Evolutionary conservation across 2,329 filamentous ascomycete species (phyloP).

Genomic region (Teratosphaeria destructans): DNA sequence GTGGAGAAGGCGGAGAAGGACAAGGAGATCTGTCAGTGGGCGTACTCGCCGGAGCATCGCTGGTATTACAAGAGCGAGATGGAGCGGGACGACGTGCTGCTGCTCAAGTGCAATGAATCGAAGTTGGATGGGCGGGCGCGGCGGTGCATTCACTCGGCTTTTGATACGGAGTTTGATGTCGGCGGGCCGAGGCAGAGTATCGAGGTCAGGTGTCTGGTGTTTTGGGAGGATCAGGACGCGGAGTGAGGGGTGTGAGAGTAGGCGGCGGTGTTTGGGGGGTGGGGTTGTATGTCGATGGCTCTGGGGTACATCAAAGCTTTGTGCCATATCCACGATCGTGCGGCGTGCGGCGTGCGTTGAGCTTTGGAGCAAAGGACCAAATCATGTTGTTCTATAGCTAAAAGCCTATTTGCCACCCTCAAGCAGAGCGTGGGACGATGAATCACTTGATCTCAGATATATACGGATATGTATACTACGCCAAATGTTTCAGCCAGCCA

Average conservation of each 20-base stretch:
- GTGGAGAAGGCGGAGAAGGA: not conserved
- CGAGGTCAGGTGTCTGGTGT: slow-evolving; percentile 10
- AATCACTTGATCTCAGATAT: no score
- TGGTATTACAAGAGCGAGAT: slow-evolving; percentile 1
- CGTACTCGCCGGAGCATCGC: not conserved
- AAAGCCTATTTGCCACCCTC: no score
- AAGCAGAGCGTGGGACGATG: no score
- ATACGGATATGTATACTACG: no score
- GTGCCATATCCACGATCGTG: no score
- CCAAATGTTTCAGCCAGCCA: no score
- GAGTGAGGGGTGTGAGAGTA: not conserved
- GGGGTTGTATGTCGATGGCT: no score
- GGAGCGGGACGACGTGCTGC: not conserved
- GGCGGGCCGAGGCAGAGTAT: slow-evolving; percentile 5
- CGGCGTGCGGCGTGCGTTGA: no score
- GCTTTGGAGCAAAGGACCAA: no score
- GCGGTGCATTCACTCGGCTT: not conserved
- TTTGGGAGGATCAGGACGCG: slow-evolving; percentile 1
- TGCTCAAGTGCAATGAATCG: slow-evolving; percentile 3
- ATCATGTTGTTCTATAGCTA: no score
- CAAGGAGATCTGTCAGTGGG: not conserved
- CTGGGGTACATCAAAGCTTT: no score
- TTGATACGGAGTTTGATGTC: not conserved
- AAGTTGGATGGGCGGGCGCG: not conserved
- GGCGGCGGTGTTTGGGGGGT: no score